These are phyloP conservation scores for Solanum lycopersicoides DNA, from an alignment of 257 asterid genomes.

Conservation along the genomic window DNA sequence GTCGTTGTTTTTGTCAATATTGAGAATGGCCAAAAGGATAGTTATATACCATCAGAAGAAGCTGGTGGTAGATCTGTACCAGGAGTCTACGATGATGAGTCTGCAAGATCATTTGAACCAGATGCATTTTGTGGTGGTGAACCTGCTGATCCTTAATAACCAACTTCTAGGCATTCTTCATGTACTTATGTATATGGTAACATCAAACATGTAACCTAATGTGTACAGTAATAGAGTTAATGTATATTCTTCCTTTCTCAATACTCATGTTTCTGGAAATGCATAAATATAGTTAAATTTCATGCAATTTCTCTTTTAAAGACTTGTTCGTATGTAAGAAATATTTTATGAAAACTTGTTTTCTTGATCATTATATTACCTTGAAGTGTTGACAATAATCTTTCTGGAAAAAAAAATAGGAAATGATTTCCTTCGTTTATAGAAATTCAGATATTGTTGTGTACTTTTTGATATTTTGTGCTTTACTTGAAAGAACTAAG, in stretches of 20 bases:
- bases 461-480: not conserved
- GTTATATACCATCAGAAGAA: slow-evolving; percentile 17
- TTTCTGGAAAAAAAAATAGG: not conserved
- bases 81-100: slow-evolving; percentile 74
- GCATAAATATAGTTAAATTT: not conserved
- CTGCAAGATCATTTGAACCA: slow-evolving; percentile 81
- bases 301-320: not conserved
- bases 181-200: not conserved
- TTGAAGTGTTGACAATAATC: not conserved
- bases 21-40: slow-evolving; percentile 24
- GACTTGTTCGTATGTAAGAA: not conserved
- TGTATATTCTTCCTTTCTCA: not conserved
- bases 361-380: not conserved
- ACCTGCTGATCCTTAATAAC: slow-evolving; percentile 12
- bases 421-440: not conserved
- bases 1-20: slow-evolving; percentile 23
- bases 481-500: not conserved
- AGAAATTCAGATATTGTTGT: not conserved
- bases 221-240: not conserved
- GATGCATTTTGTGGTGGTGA: slow-evolving; percentile 87
- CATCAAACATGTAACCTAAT: not conserved
- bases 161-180: not conserved
- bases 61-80: slow-evolving; percentile 54
- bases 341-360: not conserved
- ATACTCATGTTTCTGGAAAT: not conserved